Percentiles rank a stretch among this genome's conserved stretches.
Evolutionary conservation across 139 green algal species (phyloP).

Genomic region (Pseudopediastrum boryanum): DNA sequence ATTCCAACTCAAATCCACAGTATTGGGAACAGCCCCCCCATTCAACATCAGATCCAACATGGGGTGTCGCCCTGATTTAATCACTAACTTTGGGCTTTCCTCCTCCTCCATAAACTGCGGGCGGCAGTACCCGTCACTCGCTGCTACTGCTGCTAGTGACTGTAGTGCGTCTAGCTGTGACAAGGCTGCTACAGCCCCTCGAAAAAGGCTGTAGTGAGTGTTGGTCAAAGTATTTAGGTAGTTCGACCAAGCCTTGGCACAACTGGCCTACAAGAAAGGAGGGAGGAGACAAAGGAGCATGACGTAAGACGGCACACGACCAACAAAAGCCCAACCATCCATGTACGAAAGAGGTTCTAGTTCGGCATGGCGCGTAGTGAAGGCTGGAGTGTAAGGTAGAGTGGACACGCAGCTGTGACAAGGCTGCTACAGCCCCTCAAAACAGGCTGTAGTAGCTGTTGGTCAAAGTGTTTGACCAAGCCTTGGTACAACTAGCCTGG

Average conservation of each 20-base stretch:
- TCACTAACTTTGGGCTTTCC: constrained; percentile 48
- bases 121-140: constrained; percentile 37
- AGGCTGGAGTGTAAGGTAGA: no score
- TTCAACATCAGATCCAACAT: constrained; percentile 75
- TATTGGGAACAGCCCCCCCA: constrained; percentile 70
- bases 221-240: background rate
- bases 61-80: constrained; percentile 73
- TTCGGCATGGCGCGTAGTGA: background rate
- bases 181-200: constrained; percentile 63
- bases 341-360: background rate
- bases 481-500: background rate
- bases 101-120: constrained; percentile 44
- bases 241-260: background rate
- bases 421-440: constrained; percentile 55
- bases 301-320: no score
- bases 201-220: constrained; percentile 54
- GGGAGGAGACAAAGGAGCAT: background rate
- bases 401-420: constrained; percentile 73
- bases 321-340: background rate
- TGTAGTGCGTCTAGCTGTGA: constrained; percentile 80
- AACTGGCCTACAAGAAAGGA: background rate
- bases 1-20: constrained; percentile 48
- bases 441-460: constrained; percentile 53
- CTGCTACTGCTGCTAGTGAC: constrained; percentile 66
- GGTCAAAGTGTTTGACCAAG: background rate